phyloP scores from a whole-genome alignment of 257 asterid genomes.

The Striga asiatica region DNA sequence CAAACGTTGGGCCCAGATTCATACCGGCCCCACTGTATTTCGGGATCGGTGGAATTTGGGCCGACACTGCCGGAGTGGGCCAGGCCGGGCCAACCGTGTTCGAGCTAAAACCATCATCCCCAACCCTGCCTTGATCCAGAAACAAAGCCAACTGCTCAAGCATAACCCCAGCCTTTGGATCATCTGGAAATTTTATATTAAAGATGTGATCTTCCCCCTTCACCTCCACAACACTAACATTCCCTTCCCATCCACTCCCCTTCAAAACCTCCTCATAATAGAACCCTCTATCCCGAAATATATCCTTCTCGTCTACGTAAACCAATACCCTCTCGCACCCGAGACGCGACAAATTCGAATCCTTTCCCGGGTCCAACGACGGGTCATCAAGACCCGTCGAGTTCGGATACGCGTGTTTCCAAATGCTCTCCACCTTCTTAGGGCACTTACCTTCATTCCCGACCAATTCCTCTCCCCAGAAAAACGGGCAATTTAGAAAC shows the following conservation, averaged over 20 bases:
- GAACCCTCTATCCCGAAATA: slow-evolving; percentile 25
- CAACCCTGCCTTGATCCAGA: slow-evolving; percentile 11
- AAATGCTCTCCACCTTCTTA: slow-evolving; percentile 14
- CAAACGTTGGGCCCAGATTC: too few species aligned
- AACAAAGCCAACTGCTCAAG: slow-evolving; percentile 16
- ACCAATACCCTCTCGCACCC: slow-evolving; percentile 26
- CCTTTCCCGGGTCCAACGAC: slow-evolving; percentile 19
- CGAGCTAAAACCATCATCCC: too few species aligned
- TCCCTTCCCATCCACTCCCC: slow-evolving; percentile 22
- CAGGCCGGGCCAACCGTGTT: too few species aligned
- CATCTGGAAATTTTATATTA: slow-evolving; percentile 1
- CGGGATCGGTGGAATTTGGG: too few species aligned
- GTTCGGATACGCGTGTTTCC: slow-evolving; percentile 37
- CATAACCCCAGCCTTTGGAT: slow-evolving; percentile 14
- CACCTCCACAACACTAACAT: slow-evolving; percentile 18
- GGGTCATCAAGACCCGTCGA: slow-evolving; percentile 42
- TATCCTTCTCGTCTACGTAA: slow-evolving; percentile 24
- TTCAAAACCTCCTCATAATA: slow-evolving; percentile 11
- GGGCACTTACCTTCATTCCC: slow-evolving; percentile 18
- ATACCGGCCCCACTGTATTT: too few species aligned
- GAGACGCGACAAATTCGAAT: slow-evolving; percentile 18
- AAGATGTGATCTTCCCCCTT: slow-evolving; percentile 26
- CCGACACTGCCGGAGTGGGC: too few species aligned
- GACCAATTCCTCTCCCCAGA: slow-evolving; percentile 37
- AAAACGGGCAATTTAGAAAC: slow-evolving; percentile 43